Percentiles rank a stretch among this genome's conserved stretches.
These are phyloP conservation scores for Xylaria grammica DNA, from an alignment of 495 filamentous ascomycete genomes.

Conservation along the genomic window DNA sequence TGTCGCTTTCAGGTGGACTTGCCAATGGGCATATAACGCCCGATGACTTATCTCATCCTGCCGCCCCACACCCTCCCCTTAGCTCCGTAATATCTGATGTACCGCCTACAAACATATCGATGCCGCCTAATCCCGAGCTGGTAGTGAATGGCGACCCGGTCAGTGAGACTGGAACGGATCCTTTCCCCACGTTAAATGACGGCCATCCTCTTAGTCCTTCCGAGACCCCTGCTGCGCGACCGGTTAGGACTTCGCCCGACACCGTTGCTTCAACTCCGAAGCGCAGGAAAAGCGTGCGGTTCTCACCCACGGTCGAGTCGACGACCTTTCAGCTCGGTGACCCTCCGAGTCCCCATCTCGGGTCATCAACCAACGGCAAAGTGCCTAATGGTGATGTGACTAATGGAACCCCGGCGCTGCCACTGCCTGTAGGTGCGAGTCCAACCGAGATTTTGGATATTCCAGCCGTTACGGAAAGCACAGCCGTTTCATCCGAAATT, in stretches of 20 bases:
- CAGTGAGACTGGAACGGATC: neutral
- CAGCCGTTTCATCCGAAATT: slow-evolving; percentile 43
- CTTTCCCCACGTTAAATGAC: neutral
- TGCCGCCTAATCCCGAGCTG: neutral
- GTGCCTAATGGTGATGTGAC: neutral
- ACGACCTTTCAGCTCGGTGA: slow-evolving; percentile 58
- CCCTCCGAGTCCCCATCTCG: slow-evolving; percentile 44
- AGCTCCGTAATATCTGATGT: no score
- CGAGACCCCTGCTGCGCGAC: neutral
- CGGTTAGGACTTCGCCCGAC: neutral
- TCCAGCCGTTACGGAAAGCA: neutral
- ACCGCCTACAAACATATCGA: slow-evolving; percentile 1
- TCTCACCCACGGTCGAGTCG: slow-evolving; percentile 65
- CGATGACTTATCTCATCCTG: neutral
- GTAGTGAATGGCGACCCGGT: neutral
- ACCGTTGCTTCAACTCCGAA: slow-evolving; percentile 28
- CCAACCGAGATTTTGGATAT: slow-evolving; percentile 1
- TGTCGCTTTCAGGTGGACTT: neutral
- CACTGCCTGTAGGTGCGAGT: slow-evolving; percentile 21
- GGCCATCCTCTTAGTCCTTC: neutral
- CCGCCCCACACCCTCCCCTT: neutral
- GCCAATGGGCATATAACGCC: slow-evolving; percentile 8
- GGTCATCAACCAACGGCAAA: slow-evolving; percentile 26
- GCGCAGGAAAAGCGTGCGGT: slow-evolving; percentile 65
- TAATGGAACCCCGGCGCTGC: slow-evolving; percentile 23